phyloP scores from a whole-genome alignment of 805 yeast species.

The Candida corydali region DNA sequence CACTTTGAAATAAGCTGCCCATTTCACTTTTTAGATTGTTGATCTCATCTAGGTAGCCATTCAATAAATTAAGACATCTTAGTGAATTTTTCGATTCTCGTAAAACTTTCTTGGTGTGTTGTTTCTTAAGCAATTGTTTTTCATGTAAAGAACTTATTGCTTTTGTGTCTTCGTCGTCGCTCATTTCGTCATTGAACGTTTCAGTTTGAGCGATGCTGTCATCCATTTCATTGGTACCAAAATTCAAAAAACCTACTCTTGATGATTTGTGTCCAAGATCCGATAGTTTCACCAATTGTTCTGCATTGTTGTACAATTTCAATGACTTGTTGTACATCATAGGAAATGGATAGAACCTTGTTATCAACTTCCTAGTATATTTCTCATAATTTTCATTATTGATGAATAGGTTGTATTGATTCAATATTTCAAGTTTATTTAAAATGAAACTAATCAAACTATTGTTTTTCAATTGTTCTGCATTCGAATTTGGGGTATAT shows the following conservation, averaged over 20 bases:
- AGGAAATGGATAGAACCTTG: constrained; percentile 59
- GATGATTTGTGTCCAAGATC: constrained; percentile 23
- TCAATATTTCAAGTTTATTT: constrained; percentile 41
- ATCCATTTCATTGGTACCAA: constrained; percentile 12
- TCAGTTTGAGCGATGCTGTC: constrained; percentile 26
- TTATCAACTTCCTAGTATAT: constrained; percentile 54
- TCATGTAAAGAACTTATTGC: constrained; percentile 39
- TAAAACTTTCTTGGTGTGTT: constrained; percentile 25
- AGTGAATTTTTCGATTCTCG: constrained; percentile 31
- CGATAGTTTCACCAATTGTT: constrained; percentile 25
- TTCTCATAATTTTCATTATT: constrained; percentile 56
- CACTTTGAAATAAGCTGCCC: constrained; percentile 1
- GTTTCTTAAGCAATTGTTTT: constrained; percentile 27
- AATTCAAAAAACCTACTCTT: constrained; percentile 26
- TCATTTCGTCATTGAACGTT: constrained; percentile 16
- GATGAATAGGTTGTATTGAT: constrained; percentile 54
- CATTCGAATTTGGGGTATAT: constrained; percentile 14
- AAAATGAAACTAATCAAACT: constrained; percentile 42
- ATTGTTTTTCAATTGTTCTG: constrained; percentile 33
- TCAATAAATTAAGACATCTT: constrained; percentile 25
- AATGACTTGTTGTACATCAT: constrained; percentile 70
- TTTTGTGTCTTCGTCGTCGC: constrained; percentile 18
- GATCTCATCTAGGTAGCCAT: constrained; percentile 16
- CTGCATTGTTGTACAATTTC: constrained; percentile 35
- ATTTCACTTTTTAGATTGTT: constrained; percentile 12